A percentile compares a stretch with the other conserved stretches of the same genome.
phyloP scores from a whole-genome alignment of 139 green algal species.

The Chlorella sp. region DNA sequence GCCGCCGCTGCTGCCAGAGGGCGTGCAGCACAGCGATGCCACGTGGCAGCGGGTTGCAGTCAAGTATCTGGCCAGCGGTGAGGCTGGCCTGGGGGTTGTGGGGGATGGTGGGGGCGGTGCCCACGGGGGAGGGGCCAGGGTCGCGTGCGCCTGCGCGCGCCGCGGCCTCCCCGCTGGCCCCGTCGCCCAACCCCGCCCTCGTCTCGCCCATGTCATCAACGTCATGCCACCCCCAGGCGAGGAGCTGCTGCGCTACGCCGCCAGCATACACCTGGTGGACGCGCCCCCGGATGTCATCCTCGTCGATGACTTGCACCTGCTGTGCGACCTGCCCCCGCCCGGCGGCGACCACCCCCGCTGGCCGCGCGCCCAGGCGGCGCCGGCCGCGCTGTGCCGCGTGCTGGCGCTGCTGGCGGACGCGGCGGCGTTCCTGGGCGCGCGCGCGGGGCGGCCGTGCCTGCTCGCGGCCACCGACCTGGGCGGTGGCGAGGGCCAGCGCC shows the following conservation, averaged over 20 bases:
- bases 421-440: background rate
- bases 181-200: background rate
- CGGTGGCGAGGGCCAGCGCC: conserved; percentile 6
- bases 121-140: background rate
- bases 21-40: conserved; percentile 1
- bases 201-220: background rate
- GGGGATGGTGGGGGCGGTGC: background rate
- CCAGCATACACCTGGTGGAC: background rate
- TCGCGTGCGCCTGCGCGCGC: background rate
- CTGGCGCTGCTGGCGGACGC: conserved; percentile 20
- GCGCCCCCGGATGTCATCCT: conserved; percentile 1
- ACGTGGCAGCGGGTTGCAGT: conserved; percentile 21
- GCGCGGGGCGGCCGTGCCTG: background rate
- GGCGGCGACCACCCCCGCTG: conserved; percentile 8
- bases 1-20: conserved; percentile 25
- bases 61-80: conserved; percentile 27
- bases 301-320: conserved; percentile 8
- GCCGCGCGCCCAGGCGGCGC: conserved; percentile 26
- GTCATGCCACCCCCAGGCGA: background rate
- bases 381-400: conserved; percentile 18
- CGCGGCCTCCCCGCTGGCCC: background rate
- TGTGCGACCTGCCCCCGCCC: background rate
- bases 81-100: background rate
- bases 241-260: conserved; percentile 28
- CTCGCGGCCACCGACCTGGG: conserved; percentile 5